Conservation (phyloP, 495 filamentous ascomycete species). For the Penicillium coprophilum region DNA sequence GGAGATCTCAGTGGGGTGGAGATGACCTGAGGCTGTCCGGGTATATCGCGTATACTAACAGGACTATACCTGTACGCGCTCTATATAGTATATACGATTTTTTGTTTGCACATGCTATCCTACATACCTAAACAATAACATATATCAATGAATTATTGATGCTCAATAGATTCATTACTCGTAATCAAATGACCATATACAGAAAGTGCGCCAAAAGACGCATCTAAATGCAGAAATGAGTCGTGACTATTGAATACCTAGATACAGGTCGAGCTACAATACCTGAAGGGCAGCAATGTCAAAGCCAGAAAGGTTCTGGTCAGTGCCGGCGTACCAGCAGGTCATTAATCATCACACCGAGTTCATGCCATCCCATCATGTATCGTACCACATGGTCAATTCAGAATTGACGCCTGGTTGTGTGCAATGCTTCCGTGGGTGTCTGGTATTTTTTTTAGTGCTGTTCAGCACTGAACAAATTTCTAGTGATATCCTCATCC, state of each 20-base stretch:
- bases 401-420: conserved; percentile 21
- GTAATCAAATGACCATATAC: conserved; percentile 9
- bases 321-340: conserved; percentile 15
- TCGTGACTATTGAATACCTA: conserved; percentile 13
- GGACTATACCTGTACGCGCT: background rate
- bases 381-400: conserved; percentile 23
- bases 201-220: conserved; percentile 8
- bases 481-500: conserved; percentile 46
- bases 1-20: conserved; percentile 16
- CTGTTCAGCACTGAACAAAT: conserved; percentile 14
- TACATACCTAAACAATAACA: background rate
- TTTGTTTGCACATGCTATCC: too few species aligned
- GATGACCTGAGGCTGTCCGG: background rate
- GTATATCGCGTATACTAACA: background rate
- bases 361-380: conserved; percentile 24
- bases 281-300: conserved; percentile 3
- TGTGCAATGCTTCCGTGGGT: conserved; percentile 29
- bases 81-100: background rate
- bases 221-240: conserved; percentile 11
- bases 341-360: conserved; percentile 32
- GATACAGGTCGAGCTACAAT: conserved; percentile 7
- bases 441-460: conserved; percentile 19
- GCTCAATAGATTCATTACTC: conserved; percentile 13
- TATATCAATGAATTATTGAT: background rate
- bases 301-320: conserved; percentile 10